Evolutionary conservation across 257 asterid species (phyloP), one percentile per base, ranked within the genome.

Genomic region (Forsythia viridissima): DNA sequence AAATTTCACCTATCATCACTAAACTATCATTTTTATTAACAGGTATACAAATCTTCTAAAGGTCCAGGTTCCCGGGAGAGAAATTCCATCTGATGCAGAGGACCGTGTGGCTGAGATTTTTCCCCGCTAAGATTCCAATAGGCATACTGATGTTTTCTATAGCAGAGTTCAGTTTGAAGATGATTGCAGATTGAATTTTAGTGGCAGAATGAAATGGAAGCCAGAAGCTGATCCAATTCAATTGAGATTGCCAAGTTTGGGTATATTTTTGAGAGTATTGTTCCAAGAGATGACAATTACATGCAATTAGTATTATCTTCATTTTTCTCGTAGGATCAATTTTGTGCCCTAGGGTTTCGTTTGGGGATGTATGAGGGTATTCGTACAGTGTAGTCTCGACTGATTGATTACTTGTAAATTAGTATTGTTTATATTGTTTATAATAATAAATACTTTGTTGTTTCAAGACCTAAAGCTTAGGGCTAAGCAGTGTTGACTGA

Each of bases 41-140:
- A 93, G 99, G 91, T 96, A 93, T 37, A 76, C 74, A 61, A 86
- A 86, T 81, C 98, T 96, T 76, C 81, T 96, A 70, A 92, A 89
- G 83, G 90, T 93, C 80, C 90, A 79, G 70, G 97, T 96, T 80
- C 98, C 97, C 8, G 99, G 99, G 16, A 90, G 99, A 86, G 99
- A 96, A 74, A 89, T 96, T 69, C 97, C 98, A 3, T 84, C 80
- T 30, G 97, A 96, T 85, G 99, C 97, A 79, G 90, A 77, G 76
- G 94, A 88, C 61, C 97, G 97, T 5, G 77, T 96, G 66, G 85
- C 89, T 12, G 95, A 91, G 86, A 78, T 93, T 74, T 84, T 90
- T 72, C 83, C 86, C 69, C 89, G 67, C 71, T 95, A 84, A 70
- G 24, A 34, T 77, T 20, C 13, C 39, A 41, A 81, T 43, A 1